These are phyloP conservation scores for Nicotiana otophora DNA, from an alignment of 257 asterid genomes.

Conservation along the genomic window DNA sequence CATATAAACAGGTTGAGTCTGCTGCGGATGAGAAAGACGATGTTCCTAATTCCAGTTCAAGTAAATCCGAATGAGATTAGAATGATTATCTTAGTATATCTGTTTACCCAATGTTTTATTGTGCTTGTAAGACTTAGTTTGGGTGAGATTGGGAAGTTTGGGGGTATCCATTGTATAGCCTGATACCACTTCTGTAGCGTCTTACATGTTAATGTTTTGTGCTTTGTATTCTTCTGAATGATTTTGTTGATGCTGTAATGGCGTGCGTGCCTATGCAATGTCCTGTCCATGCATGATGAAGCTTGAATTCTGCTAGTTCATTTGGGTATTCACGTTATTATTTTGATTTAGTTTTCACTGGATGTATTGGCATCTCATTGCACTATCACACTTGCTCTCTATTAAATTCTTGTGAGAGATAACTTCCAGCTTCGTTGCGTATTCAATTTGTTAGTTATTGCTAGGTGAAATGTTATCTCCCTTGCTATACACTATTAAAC, in stretches of 20 bases:
- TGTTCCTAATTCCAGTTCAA: constrained; percentile 9
- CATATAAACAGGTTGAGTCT: constrained; percentile 54
- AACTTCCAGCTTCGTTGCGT: background rate
- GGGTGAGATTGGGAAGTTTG: background rate
- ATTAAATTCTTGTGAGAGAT: background rate
- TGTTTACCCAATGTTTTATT: background rate
- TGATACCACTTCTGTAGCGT: background rate
- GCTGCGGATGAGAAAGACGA: constrained; percentile 41
- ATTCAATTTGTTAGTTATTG: background rate
- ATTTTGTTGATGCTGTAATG: background rate
- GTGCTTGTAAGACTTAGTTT: background rate
- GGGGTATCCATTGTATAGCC: constrained; percentile 3
- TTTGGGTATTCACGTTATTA: background rate
- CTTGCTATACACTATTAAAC: background rate
- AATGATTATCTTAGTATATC: background rate
- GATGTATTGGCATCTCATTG: background rate
- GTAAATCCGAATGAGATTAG: constrained; percentile 33
- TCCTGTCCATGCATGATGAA: background rate
- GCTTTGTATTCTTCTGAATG: background rate
- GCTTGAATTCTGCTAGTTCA: background rate
- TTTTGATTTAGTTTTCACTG: background rate
- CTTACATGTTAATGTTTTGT: background rate
- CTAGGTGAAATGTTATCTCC: background rate
- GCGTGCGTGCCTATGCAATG: background rate
- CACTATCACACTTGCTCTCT: background rate